Percentiles rank a stretch among this genome's conserved stretches.
These are phyloP conservation scores for Nicotiana knightiana DNA, from an alignment of 257 asterid species.

Conservation along the genomic window DNA sequence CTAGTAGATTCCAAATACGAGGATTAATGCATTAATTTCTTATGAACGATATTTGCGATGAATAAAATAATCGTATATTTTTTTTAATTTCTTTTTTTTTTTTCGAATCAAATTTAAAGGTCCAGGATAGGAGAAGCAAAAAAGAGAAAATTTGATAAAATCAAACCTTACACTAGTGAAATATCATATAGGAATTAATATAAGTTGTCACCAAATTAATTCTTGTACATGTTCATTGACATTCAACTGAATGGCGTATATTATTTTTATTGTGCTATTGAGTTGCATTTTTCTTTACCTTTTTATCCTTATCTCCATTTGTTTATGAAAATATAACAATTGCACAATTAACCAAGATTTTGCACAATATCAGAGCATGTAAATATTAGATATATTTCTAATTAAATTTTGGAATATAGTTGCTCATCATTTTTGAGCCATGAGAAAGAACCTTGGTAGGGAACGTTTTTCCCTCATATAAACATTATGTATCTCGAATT, in stretches of 20 bases:
- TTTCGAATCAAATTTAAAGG: background rate
- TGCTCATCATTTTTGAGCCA: too few species aligned
- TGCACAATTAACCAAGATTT: background rate
- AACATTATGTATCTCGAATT: too few species aligned
- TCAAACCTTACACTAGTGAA: background rate
- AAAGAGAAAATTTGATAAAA: background rate
- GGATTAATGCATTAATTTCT: too few species aligned
- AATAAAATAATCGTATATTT: too few species aligned
- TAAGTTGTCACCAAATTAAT: too few species aligned
- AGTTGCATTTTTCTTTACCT: background rate
- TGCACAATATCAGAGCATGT: background rate
- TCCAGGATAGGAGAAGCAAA: background rate
- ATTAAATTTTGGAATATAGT: too few species aligned
- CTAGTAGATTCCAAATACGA: too few species aligned
- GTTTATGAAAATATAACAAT: background rate
- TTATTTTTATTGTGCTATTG: background rate
- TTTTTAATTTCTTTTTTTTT: too few species aligned
- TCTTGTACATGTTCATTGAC: background rate
- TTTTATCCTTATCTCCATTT: background rate
- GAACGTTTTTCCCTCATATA: accelerated
- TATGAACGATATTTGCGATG: too few species aligned
- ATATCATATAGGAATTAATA: too few species aligned
- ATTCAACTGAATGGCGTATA: background rate
- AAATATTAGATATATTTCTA: too few species aligned
- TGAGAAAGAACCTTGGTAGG: too few species aligned